Base-by-base conservation (phyloP, 257 asterid species). In the Henckelia pumila region DNA sequence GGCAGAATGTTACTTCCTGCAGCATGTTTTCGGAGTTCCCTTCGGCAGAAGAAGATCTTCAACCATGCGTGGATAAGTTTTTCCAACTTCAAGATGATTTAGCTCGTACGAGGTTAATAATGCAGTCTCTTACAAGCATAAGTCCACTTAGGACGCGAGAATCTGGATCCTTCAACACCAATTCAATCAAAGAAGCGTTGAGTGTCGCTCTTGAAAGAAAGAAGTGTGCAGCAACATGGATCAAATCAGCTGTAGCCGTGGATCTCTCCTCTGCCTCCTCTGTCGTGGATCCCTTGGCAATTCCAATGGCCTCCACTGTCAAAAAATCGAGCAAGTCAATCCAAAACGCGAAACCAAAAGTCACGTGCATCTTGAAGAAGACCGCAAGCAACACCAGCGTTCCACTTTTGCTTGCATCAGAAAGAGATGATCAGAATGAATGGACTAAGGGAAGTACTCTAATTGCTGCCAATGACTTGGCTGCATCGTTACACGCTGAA, bases 21-120 rank as follows among this genome's bases (percentile, higher is more conserved):
- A 89, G 97, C 72, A 76, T 81, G 63, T 83, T 79, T 67, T 85
- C 94, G 29, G 88, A 82, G 77, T 80, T 84, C 9, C 81, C 71
- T 23, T 24, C 73, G 56, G 73, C 79, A n/a, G 80, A 73, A 75
- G 92, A 70, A 33, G 83, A 85, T 74, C 75, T 82, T 44, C 84
- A 84, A 52, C 79, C 81, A 24, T 64, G 73, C 20, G 80, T 81
- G 3, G 95, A 88, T 62, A 79, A 73, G 26, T 81, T 88, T 17
- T 80, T 86, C 29, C 76, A 80, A 57, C 86, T 85, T 32, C 85
- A 84, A 56, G 81, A 76, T 9, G 87, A 82, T 52, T 63, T 90
- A 63, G 71, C 80, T 37, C 80, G 58, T 32, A 82, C 83, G 4
- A 75, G 77, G 75, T n/a, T 81, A 64, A 88, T 88, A 71, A 52